phyloP scores from a whole-genome alignment of 2,329 filamentous ascomycete species.

The Zymoseptoria passerinii region DNA sequence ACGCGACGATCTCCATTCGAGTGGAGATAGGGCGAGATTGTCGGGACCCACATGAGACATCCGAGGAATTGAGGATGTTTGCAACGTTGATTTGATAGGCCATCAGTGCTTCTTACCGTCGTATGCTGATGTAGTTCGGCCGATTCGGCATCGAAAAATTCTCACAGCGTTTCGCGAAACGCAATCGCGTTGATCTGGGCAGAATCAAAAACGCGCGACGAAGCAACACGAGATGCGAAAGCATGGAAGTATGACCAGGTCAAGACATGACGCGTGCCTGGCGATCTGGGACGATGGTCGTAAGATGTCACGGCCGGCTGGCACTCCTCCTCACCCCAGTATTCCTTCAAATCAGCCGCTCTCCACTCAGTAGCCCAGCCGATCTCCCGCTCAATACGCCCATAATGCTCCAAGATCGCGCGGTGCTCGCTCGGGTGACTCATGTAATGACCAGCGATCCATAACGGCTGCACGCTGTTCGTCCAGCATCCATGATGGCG shows the following conservation, averaged over 20 bases:
- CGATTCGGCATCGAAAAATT: too few species aligned
- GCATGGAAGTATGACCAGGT: neutral
- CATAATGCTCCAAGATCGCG: constrained; percentile 42
- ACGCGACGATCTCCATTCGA: neutral
- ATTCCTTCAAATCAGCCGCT: constrained; percentile 44
- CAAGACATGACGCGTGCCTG: neutral
- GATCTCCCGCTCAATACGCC: constrained; percentile 44
- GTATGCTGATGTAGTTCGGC: too few species aligned
- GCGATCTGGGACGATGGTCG: neutral
- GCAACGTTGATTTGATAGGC: neutral
- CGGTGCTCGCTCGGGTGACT: constrained; percentile 37
- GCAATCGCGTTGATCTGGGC: neutral
- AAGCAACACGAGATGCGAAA: neutral
- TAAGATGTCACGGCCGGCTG: neutral
- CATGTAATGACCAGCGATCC: constrained; percentile 42
- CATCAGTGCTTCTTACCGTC: neutral
- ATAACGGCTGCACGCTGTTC: constrained; percentile 41
- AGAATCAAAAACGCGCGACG: neutral
- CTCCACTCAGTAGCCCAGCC: constrained; percentile 49
- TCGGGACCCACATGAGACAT: neutral
- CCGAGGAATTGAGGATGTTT: neutral
- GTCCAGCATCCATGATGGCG: constrained; percentile 40
- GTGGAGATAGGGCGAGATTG: neutral
- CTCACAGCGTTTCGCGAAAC: too few species aligned
- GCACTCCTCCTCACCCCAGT: constrained; percentile 40